Evolutionary conservation across 2,329 filamentous ascomycete genomes (phyloP).

Genomic region (Apiospora saccharicola): DNA sequence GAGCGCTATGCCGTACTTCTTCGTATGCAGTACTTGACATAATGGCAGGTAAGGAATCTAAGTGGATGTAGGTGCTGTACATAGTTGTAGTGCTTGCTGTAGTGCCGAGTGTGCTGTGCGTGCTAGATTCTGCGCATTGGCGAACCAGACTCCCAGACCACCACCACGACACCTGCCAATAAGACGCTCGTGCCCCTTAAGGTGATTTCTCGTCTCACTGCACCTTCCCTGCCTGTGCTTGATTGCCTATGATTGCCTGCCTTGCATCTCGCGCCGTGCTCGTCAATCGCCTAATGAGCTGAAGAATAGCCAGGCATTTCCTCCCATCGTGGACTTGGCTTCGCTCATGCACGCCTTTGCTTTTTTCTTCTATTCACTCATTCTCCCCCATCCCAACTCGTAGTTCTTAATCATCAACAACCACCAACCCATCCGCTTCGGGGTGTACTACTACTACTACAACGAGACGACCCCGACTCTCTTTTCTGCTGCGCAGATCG

Average conservation of each 20-base stretch:
- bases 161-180: conserved; percentile 6
- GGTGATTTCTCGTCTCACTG: conserved; percentile 11
- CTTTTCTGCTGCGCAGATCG: conserved; percentile 15
- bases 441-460: background rate
- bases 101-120: background rate
- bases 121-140: conserved; percentile 19
- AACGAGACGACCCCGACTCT: background rate
- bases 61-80: background rate
- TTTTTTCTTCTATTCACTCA: conserved; percentile 18
- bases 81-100: background rate
- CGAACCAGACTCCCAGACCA: background rate
- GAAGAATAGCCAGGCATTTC: conserved; percentile 13
- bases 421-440: conserved; percentile 2
- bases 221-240: conserved; percentile 15
- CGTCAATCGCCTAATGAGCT: conserved; percentile 6
- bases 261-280: conserved; percentile 17
- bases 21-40: no score
- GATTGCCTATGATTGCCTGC: background rate
- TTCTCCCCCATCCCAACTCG: background rate
- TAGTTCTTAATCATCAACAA: conserved; percentile 15
- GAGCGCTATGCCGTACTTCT: no score
- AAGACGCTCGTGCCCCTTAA: conserved; percentile 12
- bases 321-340: conserved; percentile 20
- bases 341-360: conserved; percentile 20
- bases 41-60: background rate